phyloP scores from a whole-genome alignment of 2,329 filamentous ascomycete genomes.

The Stenocarpella maydis region DNA sequence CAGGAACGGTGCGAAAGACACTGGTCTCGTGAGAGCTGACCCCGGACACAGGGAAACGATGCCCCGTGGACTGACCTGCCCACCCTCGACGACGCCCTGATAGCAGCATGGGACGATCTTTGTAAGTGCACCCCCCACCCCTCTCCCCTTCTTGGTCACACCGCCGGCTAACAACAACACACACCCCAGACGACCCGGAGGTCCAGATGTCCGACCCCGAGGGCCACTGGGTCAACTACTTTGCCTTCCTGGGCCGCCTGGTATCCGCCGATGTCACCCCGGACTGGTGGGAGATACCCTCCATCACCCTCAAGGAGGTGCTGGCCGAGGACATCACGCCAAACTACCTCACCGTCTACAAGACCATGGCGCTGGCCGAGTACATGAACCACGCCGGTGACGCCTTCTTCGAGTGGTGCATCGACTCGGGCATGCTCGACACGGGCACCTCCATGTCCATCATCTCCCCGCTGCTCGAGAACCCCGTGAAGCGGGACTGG shows the following conservation, averaged over 20 bases:
- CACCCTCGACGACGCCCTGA: conserved; percentile 33
- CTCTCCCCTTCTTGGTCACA: no score
- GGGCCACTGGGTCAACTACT: conserved; percentile 33
- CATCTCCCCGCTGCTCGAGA: conserved; percentile 32
- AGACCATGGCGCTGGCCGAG: conserved; percentile 35
- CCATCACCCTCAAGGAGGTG: conserved; percentile 33
- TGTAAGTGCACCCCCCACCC: conserved; percentile 8
- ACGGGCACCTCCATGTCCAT: conserved; percentile 29
- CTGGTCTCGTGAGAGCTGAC: conserved; percentile 10
- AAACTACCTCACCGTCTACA: conserved; percentile 27
- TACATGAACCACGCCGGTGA: conserved; percentile 34
- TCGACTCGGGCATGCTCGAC: conserved; percentile 31
- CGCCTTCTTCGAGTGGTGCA: conserved; percentile 34
- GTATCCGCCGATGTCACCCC: conserved; percentile 33
- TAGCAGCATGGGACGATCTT: conserved; percentile 34
- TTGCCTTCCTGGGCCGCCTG: conserved; percentile 34
- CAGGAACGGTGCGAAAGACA: conserved; percentile 7
- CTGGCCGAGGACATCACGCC: conserved; percentile 29
- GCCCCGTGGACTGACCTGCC: conserved; percentile 35
- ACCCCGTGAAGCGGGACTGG: conserved; percentile 27
- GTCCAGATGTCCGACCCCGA: conserved; percentile 30
- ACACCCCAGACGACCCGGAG: conserved; percentile 30
- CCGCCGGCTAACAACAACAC: no score
- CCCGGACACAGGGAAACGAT: conserved; percentile 28
- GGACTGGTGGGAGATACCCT: conserved; percentile 35